Conservation (phyloP, 352 stramenopile genomes). For the Phytophthora sp. region DNA sequence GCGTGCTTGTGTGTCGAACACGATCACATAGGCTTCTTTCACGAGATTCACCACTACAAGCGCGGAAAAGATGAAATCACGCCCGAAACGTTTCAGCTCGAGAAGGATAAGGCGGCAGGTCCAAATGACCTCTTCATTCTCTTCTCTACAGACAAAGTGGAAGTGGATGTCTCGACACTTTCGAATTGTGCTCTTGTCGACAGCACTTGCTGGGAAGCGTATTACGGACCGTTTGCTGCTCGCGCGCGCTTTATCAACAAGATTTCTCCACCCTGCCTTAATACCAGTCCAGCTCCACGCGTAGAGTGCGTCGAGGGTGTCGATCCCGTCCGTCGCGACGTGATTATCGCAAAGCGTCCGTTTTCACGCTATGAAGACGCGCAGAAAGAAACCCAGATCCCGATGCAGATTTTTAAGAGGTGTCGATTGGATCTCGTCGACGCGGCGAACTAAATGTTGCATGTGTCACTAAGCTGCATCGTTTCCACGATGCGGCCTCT, state of each 20-base stretch:
- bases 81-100: background rate
- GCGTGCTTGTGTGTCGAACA: background rate
- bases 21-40: background rate
- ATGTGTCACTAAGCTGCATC: too few relatives aligned
- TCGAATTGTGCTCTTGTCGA: conserved; percentile 1
- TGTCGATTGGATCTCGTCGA: conserved; percentile 1
- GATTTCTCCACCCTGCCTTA: background rate
- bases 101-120: background rate
- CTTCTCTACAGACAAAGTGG: background rate
- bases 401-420: background rate
- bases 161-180: background rate
- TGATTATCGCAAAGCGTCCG: background rate
- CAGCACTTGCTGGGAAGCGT: background rate
- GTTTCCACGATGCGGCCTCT: too few relatives aligned
- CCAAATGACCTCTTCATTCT: conserved; percentile 1
- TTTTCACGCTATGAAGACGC: background rate
- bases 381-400: background rate
- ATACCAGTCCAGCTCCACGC: background rate
- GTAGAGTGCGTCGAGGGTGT: background rate
- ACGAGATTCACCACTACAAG: conserved; percentile 5
- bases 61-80: background rate
- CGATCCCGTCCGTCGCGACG: background rate
- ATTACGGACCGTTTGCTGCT: conserved; percentile 9
- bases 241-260: background rate
- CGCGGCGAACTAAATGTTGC: too few relatives aligned